These are phyloP conservation scores for Glonium stellatum DNA, from an alignment of 495 filamentous ascomycete species.

Conservation along the genomic window DNA sequence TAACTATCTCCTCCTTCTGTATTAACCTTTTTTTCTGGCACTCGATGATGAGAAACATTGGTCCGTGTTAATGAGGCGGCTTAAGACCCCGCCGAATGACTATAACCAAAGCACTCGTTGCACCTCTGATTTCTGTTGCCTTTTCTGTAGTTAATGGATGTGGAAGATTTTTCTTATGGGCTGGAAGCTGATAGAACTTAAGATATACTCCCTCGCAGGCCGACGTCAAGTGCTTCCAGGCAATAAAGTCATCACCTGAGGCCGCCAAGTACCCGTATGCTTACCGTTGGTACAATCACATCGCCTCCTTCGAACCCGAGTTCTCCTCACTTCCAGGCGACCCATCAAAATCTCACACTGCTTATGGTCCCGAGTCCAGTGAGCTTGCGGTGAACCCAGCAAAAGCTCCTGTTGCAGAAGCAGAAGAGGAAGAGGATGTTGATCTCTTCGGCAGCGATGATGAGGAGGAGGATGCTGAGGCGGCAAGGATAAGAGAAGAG, in stretches of 20 bases:
- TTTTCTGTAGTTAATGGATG: conserved; percentile 13
- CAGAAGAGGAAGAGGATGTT: conserved; percentile 68
- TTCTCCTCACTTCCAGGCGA: conserved; percentile 89
- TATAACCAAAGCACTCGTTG: conserved; percentile 73
- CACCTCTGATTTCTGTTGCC: conserved; percentile 64
- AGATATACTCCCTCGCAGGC: conserved; percentile 87
- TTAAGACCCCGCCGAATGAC: conserved; percentile 93
- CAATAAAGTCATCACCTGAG: conserved; percentile 65
- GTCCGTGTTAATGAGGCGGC: conserved; percentile 99
- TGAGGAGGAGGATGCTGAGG: conserved; percentile 88
- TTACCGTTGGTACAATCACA: conserved; percentile 98
- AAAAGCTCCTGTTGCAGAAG: conserved; percentile 64
- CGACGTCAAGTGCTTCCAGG: conserved; percentile 92
- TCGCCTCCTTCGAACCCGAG: conserved; percentile 79
- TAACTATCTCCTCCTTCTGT: conserved; percentile 14
- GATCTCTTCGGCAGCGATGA: conserved; percentile 86
- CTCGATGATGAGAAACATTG: conserved; percentile 80
- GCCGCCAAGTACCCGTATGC: conserved; percentile 85
- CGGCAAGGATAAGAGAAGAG: conserved; percentile 72
- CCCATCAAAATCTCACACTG: conserved; percentile 74
- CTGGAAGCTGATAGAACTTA: conserved; percentile 14
- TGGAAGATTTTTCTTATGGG: background rate
- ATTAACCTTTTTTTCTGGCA: conserved; percentile 14
- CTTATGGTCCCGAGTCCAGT: conserved; percentile 80
- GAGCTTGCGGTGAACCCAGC: conserved; percentile 75